Base-by-base conservation (phyloP, 805 yeast genomes). In the Candida khao-thaluensis region DNA sequence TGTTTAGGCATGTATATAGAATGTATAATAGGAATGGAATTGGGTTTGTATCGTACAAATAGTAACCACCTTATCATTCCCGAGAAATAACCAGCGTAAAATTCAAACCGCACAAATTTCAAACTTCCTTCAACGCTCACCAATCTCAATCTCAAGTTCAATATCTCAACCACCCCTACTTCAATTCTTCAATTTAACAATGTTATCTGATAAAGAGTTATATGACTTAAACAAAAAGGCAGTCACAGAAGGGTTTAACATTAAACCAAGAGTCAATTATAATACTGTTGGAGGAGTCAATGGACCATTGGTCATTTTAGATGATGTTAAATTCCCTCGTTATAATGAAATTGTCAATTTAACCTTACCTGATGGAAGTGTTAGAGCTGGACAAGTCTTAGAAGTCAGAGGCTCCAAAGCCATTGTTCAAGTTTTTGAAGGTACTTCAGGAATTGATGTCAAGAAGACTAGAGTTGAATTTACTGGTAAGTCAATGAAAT, bases 211-310 rank as follows among this genome's bases (percentile, higher is more conserved):
- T 52, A 55, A 65, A 55, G 72, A 60, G 53, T 57, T 65, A 68
- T 79, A 64, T 61, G 95, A 87, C 53, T 72, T 90, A 59, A 90
- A 90, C 76, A 87, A 88, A 63, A 80, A 79, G 62, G 97, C 98
- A 34, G 97, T 82, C 38, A 85, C 90, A 42, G 84, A 88, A 60
- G 95, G 95, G 52, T 89, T 89, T 72, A 82, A 85, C 48, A 81
- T 90, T 58, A 83, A 87, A 62, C 98, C 98, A 44, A 82, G 96
- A 69, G 62, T 85, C 54, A 85, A 82, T 56, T 93, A 93, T 70
- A 93, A 93, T 73, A 93, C 99, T 21, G 99, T 93, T 45, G 91
- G 91, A 40, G 98, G 98, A 65, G 95, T 93, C 57, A 93, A 95
- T 66, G 99, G 99, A 47, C 99, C 99, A 4, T 78, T 93, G 63